A percentile compares a stretch with the other conserved stretches of the same genome.
phyloP scores from a whole-genome alignment of 73 alveolate species.

The Paramecium octaurelia region DNA sequence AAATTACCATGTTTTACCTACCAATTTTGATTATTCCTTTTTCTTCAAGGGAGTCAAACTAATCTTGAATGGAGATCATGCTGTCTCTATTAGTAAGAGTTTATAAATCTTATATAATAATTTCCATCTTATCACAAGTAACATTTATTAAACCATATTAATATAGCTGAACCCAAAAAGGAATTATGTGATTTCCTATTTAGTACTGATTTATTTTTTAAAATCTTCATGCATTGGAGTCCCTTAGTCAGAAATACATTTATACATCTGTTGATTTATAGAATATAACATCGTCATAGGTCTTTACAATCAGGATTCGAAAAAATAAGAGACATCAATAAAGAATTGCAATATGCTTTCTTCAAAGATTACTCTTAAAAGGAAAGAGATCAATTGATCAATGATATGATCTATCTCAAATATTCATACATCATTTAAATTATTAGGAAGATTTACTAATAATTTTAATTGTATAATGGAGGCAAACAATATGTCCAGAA shows the following conservation, averaged over 20 bases:
- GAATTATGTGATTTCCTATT: constrained; percentile 40
- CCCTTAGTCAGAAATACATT: constrained; percentile 47
- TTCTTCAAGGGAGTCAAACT: constrained; percentile 71
- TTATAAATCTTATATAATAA: constrained; percentile 69
- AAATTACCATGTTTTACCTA: constrained; percentile 53
- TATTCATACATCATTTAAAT: not conserved
- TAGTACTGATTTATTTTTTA: constrained; percentile 48
- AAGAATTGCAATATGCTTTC: constrained; percentile 15
- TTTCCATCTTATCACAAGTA: constrained; percentile 64
- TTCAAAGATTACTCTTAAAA: not conserved
- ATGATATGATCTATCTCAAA: constrained; percentile 27
- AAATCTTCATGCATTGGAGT: constrained; percentile 53
- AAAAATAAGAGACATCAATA: constrained; percentile 7
- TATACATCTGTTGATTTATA: constrained; percentile 11
- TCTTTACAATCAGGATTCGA: constrained; percentile 30
- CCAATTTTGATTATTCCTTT: constrained; percentile 76
- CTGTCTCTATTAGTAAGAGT: constrained; percentile 70
- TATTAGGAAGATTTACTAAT: not conserved
- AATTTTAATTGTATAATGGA: not conserved
- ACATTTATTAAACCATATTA: not conserved
- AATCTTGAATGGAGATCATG: constrained; percentile 73
- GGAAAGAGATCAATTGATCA: not conserved
- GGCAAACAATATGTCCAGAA: not conserved
- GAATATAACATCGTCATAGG: constrained; percentile 49
- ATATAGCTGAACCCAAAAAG: constrained; percentile 40